These are phyloP conservation scores for Botrytis porri DNA, from an alignment of 2,329 filamentous ascomycete species.

Conservation along the genomic window DNA sequence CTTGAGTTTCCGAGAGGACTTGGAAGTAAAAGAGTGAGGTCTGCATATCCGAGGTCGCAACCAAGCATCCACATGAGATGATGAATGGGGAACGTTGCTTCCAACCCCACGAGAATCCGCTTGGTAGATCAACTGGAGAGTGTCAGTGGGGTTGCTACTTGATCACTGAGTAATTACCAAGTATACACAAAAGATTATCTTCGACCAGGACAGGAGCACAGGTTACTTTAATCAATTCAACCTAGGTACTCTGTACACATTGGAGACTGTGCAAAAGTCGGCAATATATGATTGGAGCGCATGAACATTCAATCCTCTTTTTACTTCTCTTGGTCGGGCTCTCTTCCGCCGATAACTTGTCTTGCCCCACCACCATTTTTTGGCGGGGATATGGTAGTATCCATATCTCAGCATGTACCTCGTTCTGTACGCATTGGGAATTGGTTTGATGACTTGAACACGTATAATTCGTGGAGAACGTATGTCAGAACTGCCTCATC, in stretches of 20 bases:
- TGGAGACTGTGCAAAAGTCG: neutral
- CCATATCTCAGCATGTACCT: slow-evolving; percentile 1
- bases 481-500: neutral
- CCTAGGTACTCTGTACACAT: neutral
- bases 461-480: slow-evolving; percentile 21
- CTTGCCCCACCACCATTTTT: slow-evolving; percentile 13
- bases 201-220: neutral
- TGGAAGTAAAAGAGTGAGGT: neutral
- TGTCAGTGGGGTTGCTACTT: neutral
- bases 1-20: neutral
- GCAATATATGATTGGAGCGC: slow-evolving; percentile 21
- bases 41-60: slow-evolving; percentile 7
- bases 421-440: neutral
- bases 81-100: neutral
- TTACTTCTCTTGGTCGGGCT: slow-evolving; percentile 15
- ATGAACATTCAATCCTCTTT: slow-evolving; percentile 13
- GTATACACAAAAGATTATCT: neutral
- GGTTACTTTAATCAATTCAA: neutral
- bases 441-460: slow-evolving; percentile 1
- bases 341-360: slow-evolving; percentile 20
- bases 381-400: slow-evolving; percentile 10
- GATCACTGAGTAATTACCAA: neutral
- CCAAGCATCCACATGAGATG: neutral
- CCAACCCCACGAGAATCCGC: slow-evolving; percentile 3
- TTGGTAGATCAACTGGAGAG: neutral